These are phyloP conservation scores for Dentipellis sp. DNA, from an alignment of 768 basidiomycete species.

Conservation along the genomic window DNA sequence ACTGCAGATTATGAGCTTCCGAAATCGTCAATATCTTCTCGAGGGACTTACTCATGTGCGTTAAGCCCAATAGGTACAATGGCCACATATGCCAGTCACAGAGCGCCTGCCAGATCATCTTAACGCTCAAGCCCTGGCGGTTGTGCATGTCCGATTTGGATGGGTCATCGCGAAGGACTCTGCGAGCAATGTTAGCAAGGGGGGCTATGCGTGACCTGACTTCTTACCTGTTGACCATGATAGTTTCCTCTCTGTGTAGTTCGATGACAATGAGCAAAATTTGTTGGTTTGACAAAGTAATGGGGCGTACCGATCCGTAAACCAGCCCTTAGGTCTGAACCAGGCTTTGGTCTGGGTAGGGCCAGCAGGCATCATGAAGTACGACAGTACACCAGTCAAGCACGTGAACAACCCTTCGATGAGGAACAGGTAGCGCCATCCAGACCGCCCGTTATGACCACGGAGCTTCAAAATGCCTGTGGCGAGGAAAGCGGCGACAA, in stretches of 20 bases:
- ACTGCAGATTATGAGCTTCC: slow-evolving; percentile 25
- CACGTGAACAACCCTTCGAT: slow-evolving; percentile 45
- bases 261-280: neutral
- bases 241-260: slow-evolving; percentile 43
- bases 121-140: slow-evolving; percentile 45
- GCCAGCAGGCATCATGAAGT: slow-evolving; percentile 50
- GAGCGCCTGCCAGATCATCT: slow-evolving; percentile 41
- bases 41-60: slow-evolving; percentile 37
- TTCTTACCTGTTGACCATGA: slow-evolving; percentile 46
- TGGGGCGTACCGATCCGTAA: slow-evolving; percentile 39
- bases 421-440: slow-evolving; percentile 53
- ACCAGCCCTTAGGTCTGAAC: slow-evolving; percentile 58
- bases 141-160: slow-evolving; percentile 66
- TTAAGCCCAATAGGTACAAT: slow-evolving; percentile 45
- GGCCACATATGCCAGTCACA: slow-evolving; percentile 62
- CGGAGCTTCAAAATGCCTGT: slow-evolving; percentile 50
- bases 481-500: slow-evolving; percentile 54
- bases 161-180: slow-evolving; percentile 57
- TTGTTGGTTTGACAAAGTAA: neutral
- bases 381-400: slow-evolving; percentile 39
- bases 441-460: slow-evolving; percentile 41
- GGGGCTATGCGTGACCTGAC: neutral
- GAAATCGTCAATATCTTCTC: neutral
- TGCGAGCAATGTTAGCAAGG: neutral
- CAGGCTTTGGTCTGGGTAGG: slow-evolving; percentile 57